These are phyloP conservation scores for Malus hybrid DNA, from an alignment of 331 rosid species.

Conservation along the genomic window DNA sequence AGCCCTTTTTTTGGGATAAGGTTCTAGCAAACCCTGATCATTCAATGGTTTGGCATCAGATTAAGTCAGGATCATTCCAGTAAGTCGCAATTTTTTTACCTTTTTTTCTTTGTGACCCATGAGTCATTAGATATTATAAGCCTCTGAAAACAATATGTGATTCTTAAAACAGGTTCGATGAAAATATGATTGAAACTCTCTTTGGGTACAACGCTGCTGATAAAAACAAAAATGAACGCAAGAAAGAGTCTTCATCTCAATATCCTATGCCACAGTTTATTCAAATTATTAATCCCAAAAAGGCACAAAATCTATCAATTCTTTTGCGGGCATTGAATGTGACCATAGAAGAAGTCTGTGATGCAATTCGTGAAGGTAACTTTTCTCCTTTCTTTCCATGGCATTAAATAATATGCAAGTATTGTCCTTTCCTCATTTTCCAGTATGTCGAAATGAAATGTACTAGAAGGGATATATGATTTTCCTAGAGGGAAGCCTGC, in stretches of 20 bases:
- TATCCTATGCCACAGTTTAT: conserved; percentile 41
- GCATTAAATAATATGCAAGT: neutral
- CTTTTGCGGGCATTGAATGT: conserved; percentile 75
- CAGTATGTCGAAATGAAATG: neutral
- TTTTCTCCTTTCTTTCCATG: conserved; percentile 1
- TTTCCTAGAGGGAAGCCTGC: conserved; percentile 3
- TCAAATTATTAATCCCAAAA: conserved; percentile 65
- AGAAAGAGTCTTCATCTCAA: conserved; percentile 49
- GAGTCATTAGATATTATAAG: neutral
- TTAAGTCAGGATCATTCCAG: conserved; percentile 98
- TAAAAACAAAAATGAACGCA: conserved; percentile 35
- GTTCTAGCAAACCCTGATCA: conserved; percentile 88
- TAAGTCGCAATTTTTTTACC: conserved; percentile 30
- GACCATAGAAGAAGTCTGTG: conserved; percentile 75
- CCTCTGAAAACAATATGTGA: conserved; percentile 12
- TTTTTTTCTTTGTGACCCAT: neutral
- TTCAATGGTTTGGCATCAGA: conserved; percentile 97
- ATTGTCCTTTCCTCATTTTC: neutral
- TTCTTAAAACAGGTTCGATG: conserved; percentile 62
- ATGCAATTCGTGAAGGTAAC: conserved; percentile 86
- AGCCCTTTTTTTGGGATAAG: conserved; percentile 99
- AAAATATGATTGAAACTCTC: conserved; percentile 91
- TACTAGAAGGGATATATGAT: neutral
- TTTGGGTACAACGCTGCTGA: conserved; percentile 60
- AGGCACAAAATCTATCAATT: conserved; percentile 80